Evolutionary conservation across 2,329 filamentous ascomycete species (phyloP), one percentile per base, ranked within the genome.

Genomic region (Xylariaceae sp.): DNA sequence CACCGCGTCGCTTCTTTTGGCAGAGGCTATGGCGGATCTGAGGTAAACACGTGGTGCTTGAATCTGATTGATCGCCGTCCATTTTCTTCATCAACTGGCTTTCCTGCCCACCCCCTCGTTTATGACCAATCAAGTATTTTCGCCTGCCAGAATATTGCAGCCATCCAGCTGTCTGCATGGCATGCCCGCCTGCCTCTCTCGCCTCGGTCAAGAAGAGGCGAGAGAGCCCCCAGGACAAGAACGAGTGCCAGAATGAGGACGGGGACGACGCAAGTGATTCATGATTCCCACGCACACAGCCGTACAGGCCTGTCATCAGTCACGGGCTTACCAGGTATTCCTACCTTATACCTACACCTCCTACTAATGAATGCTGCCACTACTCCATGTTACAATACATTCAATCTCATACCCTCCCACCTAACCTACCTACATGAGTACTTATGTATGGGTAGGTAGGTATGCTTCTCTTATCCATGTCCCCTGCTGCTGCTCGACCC

Each of bases 11-110:
- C 24, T 37, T 30, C 15, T 50, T 52, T 52, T 54, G 43, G 38
- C 46, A 47, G 47, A 49, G 51, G 49, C 46, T 54, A 49, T 46
- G 51, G 51, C 51, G 50, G 51, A 54, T 54, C 48, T 50, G 44
- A 52, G 46, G 51, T 49, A 54, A 54, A 54, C 51, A 54, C 51
- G 51, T 54, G 51, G 50, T 54, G 51, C 44, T 38, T 48, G 37
- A 44, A 48, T 51, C 37, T 39, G 37, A 39, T 39, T 24, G 30
- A 39, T 34, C 29, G 24, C 43, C 37, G 49, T 44, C 16, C 34
- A n/a, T 26, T 24, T 45, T 47, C 47, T 32, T 28, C 32, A 32
- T 18, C 33, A 41, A 46, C 33, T 40, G 34, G 19, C 36, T 24
- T 32, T 32, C 6, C 30, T 13, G 7, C 8, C 30, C 13, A 4